phyloP scores from a whole-genome alignment of 306 rosid genomes.

The Dalbergia cochinchinensis region DNA sequence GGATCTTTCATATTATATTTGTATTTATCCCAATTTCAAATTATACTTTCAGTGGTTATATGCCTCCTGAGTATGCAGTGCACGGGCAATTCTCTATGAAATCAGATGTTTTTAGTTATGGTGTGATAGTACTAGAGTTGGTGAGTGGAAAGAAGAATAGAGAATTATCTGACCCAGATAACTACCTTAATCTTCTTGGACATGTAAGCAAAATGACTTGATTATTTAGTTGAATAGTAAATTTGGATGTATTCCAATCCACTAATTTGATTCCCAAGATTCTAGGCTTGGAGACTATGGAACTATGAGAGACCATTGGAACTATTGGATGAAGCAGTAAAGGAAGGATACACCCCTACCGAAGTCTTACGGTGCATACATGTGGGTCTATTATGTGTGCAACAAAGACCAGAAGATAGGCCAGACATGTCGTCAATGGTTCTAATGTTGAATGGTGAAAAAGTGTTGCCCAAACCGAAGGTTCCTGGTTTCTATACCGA shows the following conservation, averaged over 20 bases:
- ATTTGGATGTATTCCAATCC: background rate
- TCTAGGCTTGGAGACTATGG: background rate
- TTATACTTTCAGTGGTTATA: conserved; percentile 47
- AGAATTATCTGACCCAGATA: background rate
- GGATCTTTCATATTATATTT: too few relatives aligned
- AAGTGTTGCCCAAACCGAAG: background rate
- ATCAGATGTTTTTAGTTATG: conserved; percentile 1
- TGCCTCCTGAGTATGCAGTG: conserved; percentile 51
- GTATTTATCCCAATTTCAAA: background rate
- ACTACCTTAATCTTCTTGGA: background rate
- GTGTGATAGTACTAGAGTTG: background rate
- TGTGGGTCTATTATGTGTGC: background rate
- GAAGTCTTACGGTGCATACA: background rate
- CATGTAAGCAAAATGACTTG: background rate
- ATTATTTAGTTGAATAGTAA: too few relatives aligned
- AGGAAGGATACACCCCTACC: background rate
- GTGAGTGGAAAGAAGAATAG: background rate
- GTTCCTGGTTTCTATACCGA: background rate
- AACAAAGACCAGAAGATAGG: background rate
- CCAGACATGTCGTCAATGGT: background rate
- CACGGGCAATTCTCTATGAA: background rate
- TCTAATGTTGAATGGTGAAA: background rate
- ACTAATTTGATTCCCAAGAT: background rate
- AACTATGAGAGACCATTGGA: background rate
- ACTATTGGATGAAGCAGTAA: background rate